Conservation (phyloP, 129 eudicot genomes). For the Rutidosis leptorrhynchoides region DNA sequence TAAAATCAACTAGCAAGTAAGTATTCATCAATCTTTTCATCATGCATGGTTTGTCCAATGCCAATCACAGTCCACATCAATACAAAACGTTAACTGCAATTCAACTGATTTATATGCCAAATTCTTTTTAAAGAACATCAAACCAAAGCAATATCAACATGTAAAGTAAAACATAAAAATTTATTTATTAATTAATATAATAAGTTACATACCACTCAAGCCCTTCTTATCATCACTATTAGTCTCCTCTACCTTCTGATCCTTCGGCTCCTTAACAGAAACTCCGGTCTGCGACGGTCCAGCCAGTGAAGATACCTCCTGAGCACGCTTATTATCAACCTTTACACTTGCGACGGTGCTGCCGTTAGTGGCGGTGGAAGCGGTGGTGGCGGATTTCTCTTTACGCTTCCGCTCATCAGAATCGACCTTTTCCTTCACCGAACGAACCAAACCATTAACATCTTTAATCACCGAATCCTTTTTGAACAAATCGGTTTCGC, state of each 20-base stretch:
- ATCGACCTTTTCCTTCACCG: conserved; percentile 48
- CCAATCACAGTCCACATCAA: neutral
- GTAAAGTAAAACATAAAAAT: too few species aligned
- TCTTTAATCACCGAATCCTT: conserved; percentile 50
- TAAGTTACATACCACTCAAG: conserved; percentile 23
- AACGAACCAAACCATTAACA: conserved; percentile 48
- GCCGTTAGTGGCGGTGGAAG: conserved; percentile 24
- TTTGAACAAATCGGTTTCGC: conserved; percentile 61
- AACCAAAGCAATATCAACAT: neutral
- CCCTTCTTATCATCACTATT: conserved; percentile 39
- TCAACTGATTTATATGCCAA: neutral
- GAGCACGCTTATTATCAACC: conserved; percentile 35
- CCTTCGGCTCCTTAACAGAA: conserved; percentile 20
- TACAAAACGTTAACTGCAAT: neutral
- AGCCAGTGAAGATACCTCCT: conserved; percentile 29
- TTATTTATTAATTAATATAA: too few species aligned
- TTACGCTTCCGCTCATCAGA: conserved; percentile 49
- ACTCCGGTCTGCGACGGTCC: conserved; percentile 12
- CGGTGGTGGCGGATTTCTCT: conserved; percentile 33
- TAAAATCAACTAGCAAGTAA: neutral
- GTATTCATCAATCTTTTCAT: neutral
- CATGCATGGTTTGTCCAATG: neutral
- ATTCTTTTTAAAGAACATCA: neutral
- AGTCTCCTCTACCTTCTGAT: conserved; percentile 31
- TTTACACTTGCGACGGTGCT: conserved; percentile 29